phyloP scores from a whole-genome alignment of 768 basidiomycete species.

The Lyophyllum decastes region DNA sequence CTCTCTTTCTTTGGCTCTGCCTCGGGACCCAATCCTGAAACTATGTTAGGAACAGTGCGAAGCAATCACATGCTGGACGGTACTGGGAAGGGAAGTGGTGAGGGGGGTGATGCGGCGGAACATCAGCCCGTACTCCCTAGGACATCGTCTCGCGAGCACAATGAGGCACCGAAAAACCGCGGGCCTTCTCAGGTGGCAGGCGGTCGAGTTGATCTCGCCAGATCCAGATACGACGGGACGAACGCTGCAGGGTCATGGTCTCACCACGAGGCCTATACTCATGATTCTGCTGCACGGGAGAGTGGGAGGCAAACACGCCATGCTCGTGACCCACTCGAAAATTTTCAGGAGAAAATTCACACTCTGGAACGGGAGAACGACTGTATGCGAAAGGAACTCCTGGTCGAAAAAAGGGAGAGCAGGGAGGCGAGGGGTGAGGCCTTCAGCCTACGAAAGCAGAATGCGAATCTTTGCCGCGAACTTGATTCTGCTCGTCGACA shows the following conservation, averaged over 20 bases:
- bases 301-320: neutral
- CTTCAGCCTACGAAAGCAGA: neutral
- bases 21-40: neutral
- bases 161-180: no score
- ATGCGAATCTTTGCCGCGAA: neutral
- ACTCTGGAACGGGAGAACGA: neutral
- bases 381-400: neutral
- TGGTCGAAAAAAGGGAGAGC: neutral
- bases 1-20: neutral
- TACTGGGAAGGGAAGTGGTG: no score
- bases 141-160: no score
- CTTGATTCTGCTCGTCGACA: neutral
- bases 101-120: no score
- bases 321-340: neutral
- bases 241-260: neutral
- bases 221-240: no score
- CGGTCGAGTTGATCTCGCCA: no score
- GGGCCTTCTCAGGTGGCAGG: no score
- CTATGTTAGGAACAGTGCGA: no score
- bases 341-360: neutral
- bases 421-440: neutral
- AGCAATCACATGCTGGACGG: neutral
- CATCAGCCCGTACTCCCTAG: no score
- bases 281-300: neutral
- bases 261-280: neutral